A percentile compares a stretch with the other conserved stretches of the same genome.
phyloP scores from a whole-genome alignment of 164 flowering plant genomes.

The Malania oleifera region DNA sequence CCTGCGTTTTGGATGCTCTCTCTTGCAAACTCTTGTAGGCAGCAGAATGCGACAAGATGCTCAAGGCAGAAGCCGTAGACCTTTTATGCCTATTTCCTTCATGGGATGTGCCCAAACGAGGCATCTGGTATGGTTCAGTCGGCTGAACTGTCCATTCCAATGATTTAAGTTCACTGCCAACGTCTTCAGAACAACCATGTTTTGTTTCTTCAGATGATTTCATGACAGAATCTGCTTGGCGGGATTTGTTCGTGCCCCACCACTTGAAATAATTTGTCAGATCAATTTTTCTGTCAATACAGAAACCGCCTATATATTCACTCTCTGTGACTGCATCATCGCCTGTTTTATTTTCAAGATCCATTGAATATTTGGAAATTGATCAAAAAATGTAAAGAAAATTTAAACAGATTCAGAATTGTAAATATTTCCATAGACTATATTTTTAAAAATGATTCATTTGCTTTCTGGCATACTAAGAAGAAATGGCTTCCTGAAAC shows the following conservation, averaged over 20 bases:
- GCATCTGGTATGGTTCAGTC: slow-evolving; percentile 93
- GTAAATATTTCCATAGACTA: not conserved
- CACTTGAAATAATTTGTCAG: slow-evolving; percentile 79
- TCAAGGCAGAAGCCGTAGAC: slow-evolving; percentile 59
- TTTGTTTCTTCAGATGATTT: slow-evolving; percentile 57
- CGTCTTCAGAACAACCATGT: slow-evolving; percentile 45
- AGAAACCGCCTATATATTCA: slow-evolving; percentile 53
- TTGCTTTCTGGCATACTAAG: not conserved
- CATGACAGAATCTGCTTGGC: slow-evolving; percentile 39
- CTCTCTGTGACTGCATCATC: slow-evolving; percentile 63
- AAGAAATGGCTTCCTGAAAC: not conserved
- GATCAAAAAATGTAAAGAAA: not conserved
- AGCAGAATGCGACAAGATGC: slow-evolving; percentile 68
- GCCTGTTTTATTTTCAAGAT: slow-evolving; percentile 30
- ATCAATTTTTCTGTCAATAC: slow-evolving; percentile 81
- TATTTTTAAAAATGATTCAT: not conserved
- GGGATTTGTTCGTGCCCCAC: slow-evolving; percentile 75
- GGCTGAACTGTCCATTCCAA: slow-evolving; percentile 48
- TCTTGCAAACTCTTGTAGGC: slow-evolving; percentile 80
- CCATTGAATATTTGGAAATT: slow-evolving; percentile 2
- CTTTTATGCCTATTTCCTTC: slow-evolving; percentile 33
- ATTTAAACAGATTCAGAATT: not conserved
- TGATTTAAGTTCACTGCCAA: slow-evolving; percentile 60
- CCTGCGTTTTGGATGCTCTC: slow-evolving; percentile 51
- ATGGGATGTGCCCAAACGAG: slow-evolving; percentile 49